phyloP scores from a whole-genome alignment of 1,139 yeast species.

The Yamadazyma kanchanaburiensis region DNA sequence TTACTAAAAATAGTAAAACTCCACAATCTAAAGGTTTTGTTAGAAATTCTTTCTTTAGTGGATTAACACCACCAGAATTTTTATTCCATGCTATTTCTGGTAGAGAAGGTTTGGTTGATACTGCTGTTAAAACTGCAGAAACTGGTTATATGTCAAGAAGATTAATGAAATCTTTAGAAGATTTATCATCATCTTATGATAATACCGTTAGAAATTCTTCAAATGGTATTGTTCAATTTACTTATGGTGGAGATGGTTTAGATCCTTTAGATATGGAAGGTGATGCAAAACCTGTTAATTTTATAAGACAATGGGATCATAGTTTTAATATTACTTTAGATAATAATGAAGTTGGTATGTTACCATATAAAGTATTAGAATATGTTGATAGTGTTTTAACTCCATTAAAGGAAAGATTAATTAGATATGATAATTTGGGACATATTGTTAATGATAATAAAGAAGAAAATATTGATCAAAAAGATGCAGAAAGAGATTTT shows the following conservation, averaged over 20 bases:
- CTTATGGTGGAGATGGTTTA: constrained; percentile 97
- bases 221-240: constrained; percentile 95
- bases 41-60: constrained; percentile 90
- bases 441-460: constrained; percentile 39
- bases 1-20: constrained; percentile 91
- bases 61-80: constrained; percentile 94
- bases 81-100: constrained; percentile 98
- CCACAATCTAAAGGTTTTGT: constrained; percentile 99
- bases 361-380: constrained; percentile 67
- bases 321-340: constrained; percentile 70
- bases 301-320: constrained; percentile 93
- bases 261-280: constrained; percentile 99
- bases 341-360: constrained; percentile 51
- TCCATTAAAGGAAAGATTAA: constrained; percentile 58
- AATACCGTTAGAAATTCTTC: constrained; percentile 93
- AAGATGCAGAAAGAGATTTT: constrained; percentile 83
- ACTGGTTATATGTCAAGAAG: constrained; percentile 99
- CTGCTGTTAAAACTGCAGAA: constrained; percentile 98
- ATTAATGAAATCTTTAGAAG: constrained; percentile 96
- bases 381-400: constrained; percentile 52
- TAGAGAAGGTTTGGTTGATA: constrained; percentile 98
- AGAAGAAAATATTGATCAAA: constrained; percentile 66
- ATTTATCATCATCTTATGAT: constrained; percentile 90
- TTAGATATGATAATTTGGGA: constrained; percentile 75
- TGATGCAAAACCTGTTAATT: constrained; percentile 94